These are phyloP conservation scores for Xylariaceae sp. DNA, from an alignment of 2,329 filamentous ascomycete species.

Conservation along the genomic window DNA sequence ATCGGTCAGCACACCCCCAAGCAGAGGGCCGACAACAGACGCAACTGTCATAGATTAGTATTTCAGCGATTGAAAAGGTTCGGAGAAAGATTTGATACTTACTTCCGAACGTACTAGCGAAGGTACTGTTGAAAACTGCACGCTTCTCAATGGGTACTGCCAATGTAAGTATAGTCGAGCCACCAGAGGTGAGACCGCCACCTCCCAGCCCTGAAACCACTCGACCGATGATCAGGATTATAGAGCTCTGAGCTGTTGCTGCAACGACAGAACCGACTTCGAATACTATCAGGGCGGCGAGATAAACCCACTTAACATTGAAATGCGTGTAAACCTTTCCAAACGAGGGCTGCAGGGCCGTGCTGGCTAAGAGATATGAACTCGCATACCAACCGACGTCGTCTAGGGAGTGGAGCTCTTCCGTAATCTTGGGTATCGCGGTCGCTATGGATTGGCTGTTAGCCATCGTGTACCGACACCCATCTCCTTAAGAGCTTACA, in stretches of 20 bases:
- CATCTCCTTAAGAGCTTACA: not conserved
- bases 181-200: constrained; percentile 4
- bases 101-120: constrained; percentile 10
- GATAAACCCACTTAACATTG: constrained; percentile 9
- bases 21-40: constrained; percentile 10
- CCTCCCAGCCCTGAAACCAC: constrained; percentile 8
- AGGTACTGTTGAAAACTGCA: constrained; percentile 3
- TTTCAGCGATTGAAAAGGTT: not conserved
- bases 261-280: constrained; percentile 20
- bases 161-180: constrained; percentile 2
- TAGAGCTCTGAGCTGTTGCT: constrained; percentile 5
- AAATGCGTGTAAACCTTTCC: constrained; percentile 19
- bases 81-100: not conserved
- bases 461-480: not conserved
- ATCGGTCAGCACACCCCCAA: constrained; percentile 19
- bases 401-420: constrained; percentile 15
- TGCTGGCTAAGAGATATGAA: constrained; percentile 17
- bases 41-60: constrained; percentile 4
- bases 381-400: constrained; percentile 24
- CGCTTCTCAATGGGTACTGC: constrained; percentile 6
- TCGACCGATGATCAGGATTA: constrained; percentile 5
- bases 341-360: constrained; percentile 18
- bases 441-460: constrained; percentile 2
- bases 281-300: constrained; percentile 14
- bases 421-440: constrained; percentile 13